Evolutionary conservation across 345 rosid species (phyloP).

Genomic region (Balakata baccata): DNA sequence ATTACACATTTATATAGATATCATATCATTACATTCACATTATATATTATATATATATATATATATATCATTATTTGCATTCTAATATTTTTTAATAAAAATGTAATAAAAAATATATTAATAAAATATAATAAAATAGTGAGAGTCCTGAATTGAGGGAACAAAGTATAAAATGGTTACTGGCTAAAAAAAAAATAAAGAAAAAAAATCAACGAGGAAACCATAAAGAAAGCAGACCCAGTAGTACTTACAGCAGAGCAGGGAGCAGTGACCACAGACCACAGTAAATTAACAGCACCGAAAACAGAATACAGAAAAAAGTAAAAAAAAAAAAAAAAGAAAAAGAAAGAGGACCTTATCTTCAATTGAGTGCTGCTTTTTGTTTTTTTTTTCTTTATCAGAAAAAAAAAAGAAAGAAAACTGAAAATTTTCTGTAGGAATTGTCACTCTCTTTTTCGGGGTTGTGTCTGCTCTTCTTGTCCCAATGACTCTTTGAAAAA

Average conservation of each 20-base stretch:
- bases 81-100: no score
- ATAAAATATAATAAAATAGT: no score
- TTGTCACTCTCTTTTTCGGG: constrained; percentile 28
- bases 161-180: background rate
- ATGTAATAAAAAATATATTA: no score
- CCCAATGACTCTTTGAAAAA: constrained; percentile 19
- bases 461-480: constrained; percentile 28
- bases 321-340: constrained; percentile 5
- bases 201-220: constrained; percentile 9
- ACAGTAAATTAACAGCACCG: background rate
- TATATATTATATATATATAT: no score
- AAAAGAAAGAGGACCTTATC: constrained; percentile 20
- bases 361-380: constrained; percentile 14
- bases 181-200: background rate
- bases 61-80: no score
- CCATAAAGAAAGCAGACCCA: constrained; percentile 7
- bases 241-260: background rate
- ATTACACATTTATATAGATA: no score
- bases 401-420: no score
- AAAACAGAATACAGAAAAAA: no score
- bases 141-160: no score
- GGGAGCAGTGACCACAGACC: background rate
- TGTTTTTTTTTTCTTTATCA: background rate
- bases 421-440: constrained; percentile 10
- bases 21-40: no score